Base-by-base conservation (phyloP, 2,329 filamentous ascomycete species). In the Lasiodiplodia theobromae region DNA sequence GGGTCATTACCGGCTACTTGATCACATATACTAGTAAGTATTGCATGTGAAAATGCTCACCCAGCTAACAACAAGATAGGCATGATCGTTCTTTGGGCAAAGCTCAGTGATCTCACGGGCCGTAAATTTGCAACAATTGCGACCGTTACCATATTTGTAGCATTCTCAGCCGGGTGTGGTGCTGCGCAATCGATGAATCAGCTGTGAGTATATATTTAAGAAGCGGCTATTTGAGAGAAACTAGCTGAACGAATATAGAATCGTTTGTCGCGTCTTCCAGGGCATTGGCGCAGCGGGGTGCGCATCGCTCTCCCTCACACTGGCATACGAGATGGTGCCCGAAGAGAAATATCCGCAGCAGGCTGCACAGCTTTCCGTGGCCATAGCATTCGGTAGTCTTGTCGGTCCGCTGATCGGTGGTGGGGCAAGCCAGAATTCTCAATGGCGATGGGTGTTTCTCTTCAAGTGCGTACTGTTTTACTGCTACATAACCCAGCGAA, bases 1-100 rank as follows among this genome's bases (percentile, higher is more conserved):
- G 78, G 78, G 71, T 80, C 34, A 68, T 77, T 18, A 77, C 76
- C 2, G 73, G 71, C 16, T 80, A 78, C 44, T 53, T 79, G 47
- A 69, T 77, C 28, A 77, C 77, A 2, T 78, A 76, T 58, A 76
- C 77, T n/a, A 74, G 77, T 78, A 73, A 53, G 69, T 53, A 53
- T 54, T 51, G 49, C 28, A 10, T 47, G 31, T 18, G 44, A 49
- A 28, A 34, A 34, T 5, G 3, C 2, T 38, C 11, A 18, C 8
- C 47, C 31, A 38, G 18, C 57, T n/a, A 12, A 28, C 54, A 37
- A 34, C 31, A 34, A 34, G 23, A n/a, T 23, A 75, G 75, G 76
- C 2, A 75, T 76, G 40, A 73, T 77, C 67, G 72, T 77, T 40
- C 74, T 79, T 56, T 76, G 72, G 71, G 74, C 74, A 3, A 78